phyloP scores from a whole-genome alignment of 2,329 filamentous ascomycete species.

The Aspergillus vadensis region DNA sequence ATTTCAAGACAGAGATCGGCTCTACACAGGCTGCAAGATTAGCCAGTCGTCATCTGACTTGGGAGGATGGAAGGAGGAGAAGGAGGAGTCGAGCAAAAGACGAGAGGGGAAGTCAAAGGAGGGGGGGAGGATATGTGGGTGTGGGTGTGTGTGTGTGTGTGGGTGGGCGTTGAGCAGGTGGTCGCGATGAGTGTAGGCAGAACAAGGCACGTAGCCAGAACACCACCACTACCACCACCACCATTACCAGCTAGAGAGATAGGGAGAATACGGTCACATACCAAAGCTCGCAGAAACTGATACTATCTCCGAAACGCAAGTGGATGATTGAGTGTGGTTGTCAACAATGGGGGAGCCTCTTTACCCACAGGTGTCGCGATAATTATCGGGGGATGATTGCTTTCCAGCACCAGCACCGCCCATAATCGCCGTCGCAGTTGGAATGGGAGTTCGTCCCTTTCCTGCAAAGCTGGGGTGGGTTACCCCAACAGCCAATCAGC shows the following conservation, averaged over 20 bases:
- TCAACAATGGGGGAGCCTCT: background rate
- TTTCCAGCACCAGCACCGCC: background rate
- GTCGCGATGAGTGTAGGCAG: constrained; percentile 1
- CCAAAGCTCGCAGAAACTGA: constrained; percentile 8
- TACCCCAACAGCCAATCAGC: constrained; percentile 13
- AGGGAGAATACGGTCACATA: constrained; percentile 11
- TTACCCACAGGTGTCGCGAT: constrained; percentile 2
- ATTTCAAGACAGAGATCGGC: constrained; percentile 17
- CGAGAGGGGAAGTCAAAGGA: constrained; percentile 8
- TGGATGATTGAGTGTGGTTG: background rate
- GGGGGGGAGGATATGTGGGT: constrained; percentile 10
- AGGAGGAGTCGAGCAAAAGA: background rate
- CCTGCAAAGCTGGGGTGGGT: constrained; percentile 11
- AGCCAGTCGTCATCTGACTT: constrained; percentile 24
- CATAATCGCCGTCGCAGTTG: background rate
- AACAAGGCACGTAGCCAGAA: background rate
- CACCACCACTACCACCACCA: background rate
- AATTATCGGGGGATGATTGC: background rate
- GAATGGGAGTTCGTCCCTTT: constrained; percentile 1
- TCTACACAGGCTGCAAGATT: constrained; percentile 23
- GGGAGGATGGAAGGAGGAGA: constrained; percentile 4
- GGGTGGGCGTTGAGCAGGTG: constrained; percentile 5
- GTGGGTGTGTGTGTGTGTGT: constrained; percentile 5
- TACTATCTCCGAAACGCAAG: background rate
- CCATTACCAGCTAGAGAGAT: no score